Base-by-base conservation (phyloP, 257 asterid genomes). In the Solanum chiquidenum region DNA sequence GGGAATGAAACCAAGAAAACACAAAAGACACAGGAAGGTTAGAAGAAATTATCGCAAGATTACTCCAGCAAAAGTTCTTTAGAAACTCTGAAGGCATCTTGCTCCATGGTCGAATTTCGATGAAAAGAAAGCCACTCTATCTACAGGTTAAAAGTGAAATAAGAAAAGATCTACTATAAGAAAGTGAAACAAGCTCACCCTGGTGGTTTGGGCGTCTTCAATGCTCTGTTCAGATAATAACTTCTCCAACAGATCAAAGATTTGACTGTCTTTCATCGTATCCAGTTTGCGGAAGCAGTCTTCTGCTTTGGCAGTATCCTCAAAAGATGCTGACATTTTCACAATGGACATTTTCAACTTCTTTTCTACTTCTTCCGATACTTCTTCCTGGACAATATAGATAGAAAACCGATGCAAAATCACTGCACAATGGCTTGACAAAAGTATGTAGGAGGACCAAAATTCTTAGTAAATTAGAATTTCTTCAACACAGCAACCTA, bases 321-420 rank as follows among this genome's bases (percentile, higher is more conserved):
- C 92, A 89, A 96, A 96, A 88, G 90, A 91, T 73, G 94, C 92
- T 83, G 96, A 92, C 95, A 95, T 94, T 88, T 91, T 96, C 88
- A 88, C 35, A 83, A 94, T 87, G 88, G 92, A 89, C 42, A 90
- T 89, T 90, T 88, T 94, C 75, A 90, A 87, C 88, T 90, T 90
- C 91, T 87, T 92, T 90, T 92, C 93, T 69, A 89, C 87, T 89
- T 92, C 96, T 85, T 76, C 93, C 55, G 89, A 89, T 73, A 71
- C 90, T 75, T 88, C 89, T 64, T 88, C 91, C 98, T 94, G 93
- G 91, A 93, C 87, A 33, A 85, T 29, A 49, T 85, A 88, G 84
- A 89, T 74, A 79, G 64, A 37, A 52, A 83, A 71, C 25, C 23
- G 21, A 82, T 55, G 58, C 58, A 52, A 79, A 87, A 75, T 34